Evolutionary conservation across 2,329 filamentous ascomycete species (phyloP), one percentile per base, ranked within the genome.

Genomic region (Ophiostoma sp.): DNA sequence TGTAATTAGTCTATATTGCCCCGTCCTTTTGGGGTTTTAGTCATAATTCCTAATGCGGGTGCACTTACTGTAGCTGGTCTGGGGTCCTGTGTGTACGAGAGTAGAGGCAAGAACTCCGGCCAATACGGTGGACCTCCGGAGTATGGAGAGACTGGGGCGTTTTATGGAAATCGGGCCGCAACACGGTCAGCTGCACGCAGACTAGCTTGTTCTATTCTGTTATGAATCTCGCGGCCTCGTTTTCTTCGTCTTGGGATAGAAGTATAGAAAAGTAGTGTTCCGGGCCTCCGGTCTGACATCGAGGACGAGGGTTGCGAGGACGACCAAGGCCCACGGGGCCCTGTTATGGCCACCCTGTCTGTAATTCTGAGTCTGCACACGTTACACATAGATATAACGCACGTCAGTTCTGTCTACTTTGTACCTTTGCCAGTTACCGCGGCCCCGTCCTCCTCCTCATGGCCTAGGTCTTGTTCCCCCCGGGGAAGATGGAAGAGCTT

Each of bases 111-210:
- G 17, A 20, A 36, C 60, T 64, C 60, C 60, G 27, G 27, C 60
- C 31, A 20, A 4, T 33, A 33, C 62, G 33, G 62, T 65, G 62
- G 62, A 33, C 62, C 62, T 27, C 52, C 52, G 60, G 62, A 39
- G 62, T 33, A 39, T 65, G 62, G 62, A 65, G 35, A 65, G 62
- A 65, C 62, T 65, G 62, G 62, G 62, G 62, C 62, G 35, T 20
- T 36, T 65, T 13, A 57, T 57, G 52, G 62, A 13, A 62, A 62
- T 62, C 57, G 57, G 57, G 27, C 57, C 57, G 57, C 57, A 62
- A 62, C 27, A 6, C 57, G 57, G 27, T 62, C 57, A 62, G 57
- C 57, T 62, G 57, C 57, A 62, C 57, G 57, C 27, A 62, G 57
- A 62, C 27, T 17, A 27, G 27, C 57, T 62, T 4, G 27, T 62